Evolutionary conservation across 2,329 filamentous ascomycete species (phyloP), one percentile per base, ranked within the genome.

Genomic region (Fusarium setosum): DNA sequence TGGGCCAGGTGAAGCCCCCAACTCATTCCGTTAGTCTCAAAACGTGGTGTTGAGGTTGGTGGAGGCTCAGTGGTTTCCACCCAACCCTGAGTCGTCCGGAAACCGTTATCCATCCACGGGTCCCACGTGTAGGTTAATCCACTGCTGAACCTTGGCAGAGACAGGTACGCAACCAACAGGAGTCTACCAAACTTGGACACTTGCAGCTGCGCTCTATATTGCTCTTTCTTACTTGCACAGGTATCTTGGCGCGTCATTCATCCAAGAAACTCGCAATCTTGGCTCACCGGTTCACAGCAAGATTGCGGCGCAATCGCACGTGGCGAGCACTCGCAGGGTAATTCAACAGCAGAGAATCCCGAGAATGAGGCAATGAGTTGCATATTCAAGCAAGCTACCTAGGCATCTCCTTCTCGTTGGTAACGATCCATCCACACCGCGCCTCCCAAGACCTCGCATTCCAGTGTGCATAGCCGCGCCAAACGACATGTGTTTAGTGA

Each of bases 371-470:
- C 49, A 40, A 67, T 67, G 59, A 64, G 47, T 37, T 67, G 63
- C 59, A 67, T 67, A 50, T 65, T 62, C 34, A 13, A 57, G 48
- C 56, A 61, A 67, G 65, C 55, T 29, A 53, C 58, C 51, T 64
- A 67, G 59, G 32, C 50, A 56, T 64, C 45, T 67, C 63, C 59
- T n/a, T n/a, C n/a, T 67, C 38, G 45, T 64, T 61, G 38, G 45
- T 53, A 51, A 48, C 50, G 45, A 53, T 40, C 37, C 44, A 50
- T 51, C 41, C 51, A 9, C 49, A 40, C 24, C 37, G n/a, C n/a
- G n/a, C n/a, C n/a, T n/a, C 42, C 31, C 63, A 47, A 64, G 49
- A 49, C 18, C 35, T 53, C 40, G 15, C 38, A 44, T 47, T 59
- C 53, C 47, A 56, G 41, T 47, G 18, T 67, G 63, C 59, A 67